These are phyloP conservation scores for Chlamydomonas schloesseri DNA, from an alignment of 139 green algal genomes.

Conservation along the genomic window DNA sequence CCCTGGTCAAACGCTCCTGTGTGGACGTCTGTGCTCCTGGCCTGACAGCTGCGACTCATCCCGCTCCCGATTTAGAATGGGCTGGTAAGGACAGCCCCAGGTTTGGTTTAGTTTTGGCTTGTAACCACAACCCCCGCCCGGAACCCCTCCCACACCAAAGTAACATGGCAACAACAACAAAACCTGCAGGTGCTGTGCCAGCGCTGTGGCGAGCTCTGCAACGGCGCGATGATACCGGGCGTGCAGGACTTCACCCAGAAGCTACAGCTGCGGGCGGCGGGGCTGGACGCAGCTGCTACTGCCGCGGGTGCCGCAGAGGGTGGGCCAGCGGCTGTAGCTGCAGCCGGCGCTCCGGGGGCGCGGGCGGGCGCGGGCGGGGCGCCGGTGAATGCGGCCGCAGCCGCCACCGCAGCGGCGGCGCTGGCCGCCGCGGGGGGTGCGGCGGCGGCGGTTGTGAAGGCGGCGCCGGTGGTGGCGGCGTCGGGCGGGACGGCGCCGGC, in stretches of 20 bases:
- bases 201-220: constrained; percentile 84
- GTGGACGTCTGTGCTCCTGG: too few relatives aligned
- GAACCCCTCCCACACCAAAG: too few relatives aligned
- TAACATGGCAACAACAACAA: too few relatives aligned
- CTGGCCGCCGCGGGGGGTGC: background rate
- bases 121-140: too few relatives aligned
- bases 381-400: background rate
- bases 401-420: constrained; percentile 37
- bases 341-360: background rate
- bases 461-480: background rate
- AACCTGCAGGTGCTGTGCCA: constrained; percentile 66
- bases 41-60: too few relatives aligned
- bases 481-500: background rate
- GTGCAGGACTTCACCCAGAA: constrained; percentile 70
- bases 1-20: too few relatives aligned
- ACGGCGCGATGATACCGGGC: constrained; percentile 88
- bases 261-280: constrained; percentile 8
- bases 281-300: background rate
- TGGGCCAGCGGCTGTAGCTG: background rate
- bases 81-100: too few relatives aligned
- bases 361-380: background rate
- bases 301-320: background rate
- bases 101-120: too few relatives aligned
- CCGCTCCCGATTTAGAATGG: too few relatives aligned
- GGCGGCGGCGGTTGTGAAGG: background rate